Conservation (phyloP, 2,329 filamentous ascomycete genomes). For the Pestalotiopsis sp. region DNA sequence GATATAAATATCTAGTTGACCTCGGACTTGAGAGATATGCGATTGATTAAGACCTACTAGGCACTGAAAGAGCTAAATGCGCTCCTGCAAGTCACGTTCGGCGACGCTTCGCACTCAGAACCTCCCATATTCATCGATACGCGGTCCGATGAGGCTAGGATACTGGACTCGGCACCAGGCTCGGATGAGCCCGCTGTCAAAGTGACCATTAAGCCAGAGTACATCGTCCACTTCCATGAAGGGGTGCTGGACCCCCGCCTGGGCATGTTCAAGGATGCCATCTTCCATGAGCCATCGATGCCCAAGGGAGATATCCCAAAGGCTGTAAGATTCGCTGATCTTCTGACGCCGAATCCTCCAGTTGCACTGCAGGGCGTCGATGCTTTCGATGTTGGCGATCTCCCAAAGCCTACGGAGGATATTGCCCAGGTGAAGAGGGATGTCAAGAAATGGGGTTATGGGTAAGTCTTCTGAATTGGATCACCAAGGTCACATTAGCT, state of each 20-base stretch:
- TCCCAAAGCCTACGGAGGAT: background rate
- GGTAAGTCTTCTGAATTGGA: background rate
- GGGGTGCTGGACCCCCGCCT: conserved; percentile 25
- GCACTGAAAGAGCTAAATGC: background rate
- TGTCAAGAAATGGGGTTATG: background rate
- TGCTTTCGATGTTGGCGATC: background rate
- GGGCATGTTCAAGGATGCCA: conserved; percentile 26
- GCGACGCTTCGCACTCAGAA: background rate
- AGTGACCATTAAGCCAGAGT: background rate
- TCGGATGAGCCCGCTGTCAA: background rate
- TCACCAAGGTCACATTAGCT: background rate
- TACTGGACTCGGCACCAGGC: background rate
- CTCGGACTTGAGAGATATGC: background rate
- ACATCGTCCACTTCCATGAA: background rate
- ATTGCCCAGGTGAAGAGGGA: background rate
- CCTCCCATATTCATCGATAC: background rate
- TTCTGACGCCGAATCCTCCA: conserved; percentile 14
- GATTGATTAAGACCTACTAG: background rate
- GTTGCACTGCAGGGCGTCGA: background rate
- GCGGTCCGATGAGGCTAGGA: background rate
- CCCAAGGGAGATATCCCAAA: conserved; percentile 24
- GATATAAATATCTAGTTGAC: background rate
- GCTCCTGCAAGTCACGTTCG: background rate
- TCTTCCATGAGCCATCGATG: conserved; percentile 23
- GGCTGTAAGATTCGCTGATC: conserved; percentile 26